Base-by-base conservation (phyloP, 176 grass and related monocot genomes). In the Musa troglodytarum region DNA sequence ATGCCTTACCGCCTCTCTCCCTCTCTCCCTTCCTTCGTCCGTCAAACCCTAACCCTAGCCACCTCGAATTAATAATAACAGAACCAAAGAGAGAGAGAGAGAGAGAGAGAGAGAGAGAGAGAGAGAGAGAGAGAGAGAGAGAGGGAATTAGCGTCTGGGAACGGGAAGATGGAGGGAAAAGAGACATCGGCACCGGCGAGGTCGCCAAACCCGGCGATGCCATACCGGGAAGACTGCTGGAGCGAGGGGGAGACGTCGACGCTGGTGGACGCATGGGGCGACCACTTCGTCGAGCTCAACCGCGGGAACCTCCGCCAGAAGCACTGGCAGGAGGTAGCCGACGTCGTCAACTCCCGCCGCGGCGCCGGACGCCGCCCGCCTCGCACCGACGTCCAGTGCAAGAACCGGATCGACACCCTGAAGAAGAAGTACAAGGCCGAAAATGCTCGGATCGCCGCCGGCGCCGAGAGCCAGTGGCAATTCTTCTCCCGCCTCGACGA, bases 341-440 rank as follows among this genome's bases (percentile, higher is more conserved):
- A 81, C 50, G 89, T 89, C 7, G 92, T 96, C 72, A 96, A 96
- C 85, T 80, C 73, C 1, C 86, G 92, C 53, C 61, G 83, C 63
- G 85, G 84, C 1, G 83, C 85, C 17, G 89, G 85, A 55, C 80
- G 87, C 64, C 92, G 92, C 19, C 89, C 87, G 23, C 89, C 90
- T 52, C 89, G 93, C 65, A 92, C 87, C 53, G 89, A 96, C 61
- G 81, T 96, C 9, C 93, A 96, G 89, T 96, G 93, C 85, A 96
- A 96, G 89, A 96, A 96, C 83, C 89, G 93, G 76, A 90, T 96
- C 74, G 93, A 96, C 53, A 96, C 93, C 17, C 83, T 96, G 22
- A 96, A 96, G 89, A 96, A 96, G 87, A 96, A 96, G 81, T 96
- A 96, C 85, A 96, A 96, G 89, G 76, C 86, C 24, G 89, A 96